phyloP scores from a whole-genome alignment of 106 monocot species.

The Acorus gramineus region DNA sequence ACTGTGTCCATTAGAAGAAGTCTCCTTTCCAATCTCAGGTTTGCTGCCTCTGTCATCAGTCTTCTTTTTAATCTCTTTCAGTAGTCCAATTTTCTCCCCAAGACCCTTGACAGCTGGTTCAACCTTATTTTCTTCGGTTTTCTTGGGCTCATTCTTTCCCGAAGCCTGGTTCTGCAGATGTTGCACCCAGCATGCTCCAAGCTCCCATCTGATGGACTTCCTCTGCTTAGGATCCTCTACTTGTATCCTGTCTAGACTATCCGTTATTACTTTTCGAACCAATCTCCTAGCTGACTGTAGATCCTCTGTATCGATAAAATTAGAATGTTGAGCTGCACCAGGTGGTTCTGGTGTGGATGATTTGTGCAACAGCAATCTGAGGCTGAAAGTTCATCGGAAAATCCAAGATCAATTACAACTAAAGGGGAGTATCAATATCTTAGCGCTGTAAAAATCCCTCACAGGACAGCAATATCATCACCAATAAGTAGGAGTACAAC shows the following conservation, averaged over 20 bases:
- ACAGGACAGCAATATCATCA: too few species aligned
- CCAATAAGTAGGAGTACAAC: too few species aligned
- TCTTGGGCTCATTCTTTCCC: conserved; percentile 50
- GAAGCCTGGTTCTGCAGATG: conserved; percentile 62
- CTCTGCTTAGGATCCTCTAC: conserved; percentile 24
- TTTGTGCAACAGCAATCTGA: conserved; percentile 68
- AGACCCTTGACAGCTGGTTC: conserved; percentile 77
- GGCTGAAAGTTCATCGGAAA: conserved; percentile 37
- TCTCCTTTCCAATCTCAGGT: conserved; percentile 26
- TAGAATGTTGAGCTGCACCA: conserved; percentile 14
- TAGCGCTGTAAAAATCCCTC: too few species aligned
- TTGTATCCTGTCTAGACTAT: conserved; percentile 51
- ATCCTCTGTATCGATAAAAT: conserved; percentile 34
- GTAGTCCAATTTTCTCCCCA: conserved; percentile 72
- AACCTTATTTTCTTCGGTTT: conserved; percentile 48
- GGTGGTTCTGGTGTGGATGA: conserved; percentile 18
- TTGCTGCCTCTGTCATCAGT: conserved; percentile 36
- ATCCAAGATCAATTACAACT: neutral
- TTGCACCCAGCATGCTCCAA: conserved; percentile 95
- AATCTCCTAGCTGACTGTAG: conserved; percentile 14
- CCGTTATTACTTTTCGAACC: conserved; percentile 35
- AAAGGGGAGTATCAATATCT: too few species aligned
- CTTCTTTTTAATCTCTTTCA: conserved; percentile 89
- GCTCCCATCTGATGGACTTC: conserved; percentile 75
- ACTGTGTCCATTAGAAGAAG: conserved; percentile 9